phyloP scores from a whole-genome alignment of 2,329 filamentous ascomycete genomes.

The Ilyonectria destructans region DNA sequence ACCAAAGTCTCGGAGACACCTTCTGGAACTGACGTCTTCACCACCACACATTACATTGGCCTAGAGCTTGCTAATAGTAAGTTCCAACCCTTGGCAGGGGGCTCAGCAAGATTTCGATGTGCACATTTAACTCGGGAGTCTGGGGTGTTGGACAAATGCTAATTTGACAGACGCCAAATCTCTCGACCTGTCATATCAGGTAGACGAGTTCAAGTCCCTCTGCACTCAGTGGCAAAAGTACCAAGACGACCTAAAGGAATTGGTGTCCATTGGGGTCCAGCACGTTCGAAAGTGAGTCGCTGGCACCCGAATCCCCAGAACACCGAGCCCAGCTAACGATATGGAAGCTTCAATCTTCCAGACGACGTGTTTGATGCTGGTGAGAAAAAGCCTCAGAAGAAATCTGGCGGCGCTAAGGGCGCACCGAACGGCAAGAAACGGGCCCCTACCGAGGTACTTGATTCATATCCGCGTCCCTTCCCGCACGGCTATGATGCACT shows the following conservation, averaged over 20 bases:
- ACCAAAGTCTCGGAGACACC: constrained; percentile 28
- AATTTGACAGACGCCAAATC: constrained; percentile 74
- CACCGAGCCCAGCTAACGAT: constrained; percentile 31
- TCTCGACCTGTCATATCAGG: constrained; percentile 85
- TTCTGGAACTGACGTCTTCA: constrained; percentile 74
- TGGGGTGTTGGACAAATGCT: constrained; percentile 43
- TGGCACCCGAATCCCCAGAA: background rate
- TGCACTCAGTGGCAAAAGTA: constrained; percentile 85
- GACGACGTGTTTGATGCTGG: constrained; percentile 90
- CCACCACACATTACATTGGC: constrained; percentile 95
- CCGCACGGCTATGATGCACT: constrained; percentile 34
- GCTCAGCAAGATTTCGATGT: background rate
- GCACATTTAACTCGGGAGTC: background rate
- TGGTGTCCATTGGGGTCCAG: constrained; percentile 80
- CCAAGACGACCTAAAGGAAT: constrained; percentile 76
- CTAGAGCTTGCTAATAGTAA: constrained; percentile 84
- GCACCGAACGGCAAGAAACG: constrained; percentile 64
- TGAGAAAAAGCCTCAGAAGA: constrained; percentile 80
- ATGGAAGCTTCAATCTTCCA: constrained; percentile 85
- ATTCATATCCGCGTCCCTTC: constrained; percentile 40
- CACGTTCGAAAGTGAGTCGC: constrained; percentile 86
- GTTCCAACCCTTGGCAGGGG: constrained; percentile 48
- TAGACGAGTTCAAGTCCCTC: constrained; percentile 88
- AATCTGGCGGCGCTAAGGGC: constrained; percentile 59
- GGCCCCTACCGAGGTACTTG: constrained; percentile 63